Percentiles rank a stretch among this genome's conserved stretches.
Conservation (phyloP, 768 basidiomycete genomes). For the Suillus subalutaceus region DNA sequence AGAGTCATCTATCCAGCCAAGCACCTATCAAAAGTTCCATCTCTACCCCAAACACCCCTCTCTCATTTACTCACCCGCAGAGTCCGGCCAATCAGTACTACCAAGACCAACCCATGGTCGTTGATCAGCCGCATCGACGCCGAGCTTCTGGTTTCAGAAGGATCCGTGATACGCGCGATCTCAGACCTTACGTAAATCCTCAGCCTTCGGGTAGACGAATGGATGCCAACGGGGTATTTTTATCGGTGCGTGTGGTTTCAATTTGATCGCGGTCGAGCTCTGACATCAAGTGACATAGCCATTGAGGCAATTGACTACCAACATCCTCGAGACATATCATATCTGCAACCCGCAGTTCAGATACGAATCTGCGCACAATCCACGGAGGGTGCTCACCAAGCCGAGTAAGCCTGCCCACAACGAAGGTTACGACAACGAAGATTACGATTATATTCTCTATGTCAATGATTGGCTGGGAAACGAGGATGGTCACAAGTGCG, state of each 20-base stretch:
- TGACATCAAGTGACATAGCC: slow-evolving; percentile 42
- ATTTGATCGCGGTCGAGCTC: slow-evolving; percentile 2
- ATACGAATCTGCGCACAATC: slow-evolving; percentile 95
- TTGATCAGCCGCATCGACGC: slow-evolving; percentile 66
- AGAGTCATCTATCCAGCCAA: slow-evolving; percentile 54
- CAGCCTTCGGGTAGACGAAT: slow-evolving; percentile 72
- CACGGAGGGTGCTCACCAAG: slow-evolving; percentile 94
- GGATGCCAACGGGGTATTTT: slow-evolving; percentile 71
- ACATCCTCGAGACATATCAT: slow-evolving; percentile 88
- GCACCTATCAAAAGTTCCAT: slow-evolving; percentile 53
- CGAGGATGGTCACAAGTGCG: slow-evolving; percentile 94
- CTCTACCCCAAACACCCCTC: slow-evolving; percentile 73
- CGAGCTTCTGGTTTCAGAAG: slow-evolving; percentile 78
- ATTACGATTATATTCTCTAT: slow-evolving; percentile 98
- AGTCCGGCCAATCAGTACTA: slow-evolving; percentile 58
- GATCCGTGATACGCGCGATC: slow-evolving; percentile 74
- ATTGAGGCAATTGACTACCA: slow-evolving; percentile 74
- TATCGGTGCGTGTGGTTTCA: slow-evolving; percentile 66
- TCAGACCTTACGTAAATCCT: slow-evolving; percentile 72
- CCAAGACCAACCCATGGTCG: slow-evolving; percentile 69
- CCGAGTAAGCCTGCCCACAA: slow-evolving; percentile 96
- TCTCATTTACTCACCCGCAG: slow-evolving; percentile 63
- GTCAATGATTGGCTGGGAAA: slow-evolving; percentile 97
- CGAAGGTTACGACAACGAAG: slow-evolving; percentile 98
- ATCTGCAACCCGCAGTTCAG: slow-evolving; percentile 95